Conservation (phyloP, 139 green algal species). For the Penium margaritaceum region DNA sequence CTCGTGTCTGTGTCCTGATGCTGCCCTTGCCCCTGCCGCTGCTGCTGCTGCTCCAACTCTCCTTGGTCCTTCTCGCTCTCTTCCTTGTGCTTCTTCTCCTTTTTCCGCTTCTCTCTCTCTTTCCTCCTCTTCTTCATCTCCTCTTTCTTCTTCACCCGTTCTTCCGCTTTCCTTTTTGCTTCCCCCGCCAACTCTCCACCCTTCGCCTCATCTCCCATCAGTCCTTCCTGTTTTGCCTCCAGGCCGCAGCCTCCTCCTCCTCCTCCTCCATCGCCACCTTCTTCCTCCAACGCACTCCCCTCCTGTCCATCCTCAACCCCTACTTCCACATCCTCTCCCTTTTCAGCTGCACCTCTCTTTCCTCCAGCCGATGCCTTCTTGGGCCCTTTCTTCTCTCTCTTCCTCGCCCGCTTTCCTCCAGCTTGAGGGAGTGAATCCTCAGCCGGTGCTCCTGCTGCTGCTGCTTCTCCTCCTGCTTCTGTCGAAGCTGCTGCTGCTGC, state of each 20-base stretch:
- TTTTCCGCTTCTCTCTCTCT: not conserved
- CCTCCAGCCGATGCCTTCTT: not conserved
- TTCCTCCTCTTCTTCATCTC: slow-evolving; percentile 10
- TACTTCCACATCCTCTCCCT: not conserved
- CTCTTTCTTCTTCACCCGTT: slow-evolving; percentile 2
- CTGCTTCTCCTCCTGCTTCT: too few species aligned
- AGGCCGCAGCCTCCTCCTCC: not conserved
- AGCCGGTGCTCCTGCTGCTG: too few species aligned
- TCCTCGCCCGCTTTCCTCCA: too few species aligned
- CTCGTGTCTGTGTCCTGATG: slow-evolving; percentile 9
- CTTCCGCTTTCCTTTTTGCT: not conserved
- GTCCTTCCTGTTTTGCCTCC: not conserved
- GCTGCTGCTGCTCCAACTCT: not conserved
- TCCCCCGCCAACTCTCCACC: not conserved
- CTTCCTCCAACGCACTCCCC: not conserved
- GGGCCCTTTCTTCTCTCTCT: too few species aligned
- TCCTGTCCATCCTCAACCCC: not conserved
- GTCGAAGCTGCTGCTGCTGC: too few species aligned
- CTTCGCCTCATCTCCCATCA: not conserved
- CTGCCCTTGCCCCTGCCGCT: not conserved
- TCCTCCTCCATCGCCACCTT: not conserved
- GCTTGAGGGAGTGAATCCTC: too few species aligned
- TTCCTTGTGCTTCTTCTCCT: not conserved
- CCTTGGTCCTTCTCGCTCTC: not conserved
- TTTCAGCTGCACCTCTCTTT: not conserved